These are phyloP conservation scores for Cladophialophora carrionii DNA, from an alignment of 2,329 filamentous ascomycete genomes.

Conservation along the genomic window DNA sequence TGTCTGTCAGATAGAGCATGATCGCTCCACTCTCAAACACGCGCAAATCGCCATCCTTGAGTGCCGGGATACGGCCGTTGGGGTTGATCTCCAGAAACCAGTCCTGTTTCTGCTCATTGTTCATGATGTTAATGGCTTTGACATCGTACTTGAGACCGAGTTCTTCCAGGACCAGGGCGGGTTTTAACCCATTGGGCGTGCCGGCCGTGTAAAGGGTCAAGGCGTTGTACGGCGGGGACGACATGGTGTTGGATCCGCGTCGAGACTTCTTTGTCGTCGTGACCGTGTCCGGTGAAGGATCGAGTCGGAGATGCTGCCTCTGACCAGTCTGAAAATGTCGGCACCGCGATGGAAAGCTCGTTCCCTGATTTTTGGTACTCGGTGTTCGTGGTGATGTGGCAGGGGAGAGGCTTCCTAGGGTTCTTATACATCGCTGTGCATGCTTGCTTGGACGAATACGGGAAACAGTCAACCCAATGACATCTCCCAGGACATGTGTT, in stretches of 20 bases:
- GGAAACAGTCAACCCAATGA: constrained; percentile 12
- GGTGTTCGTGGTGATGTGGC: background rate
- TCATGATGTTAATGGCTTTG: constrained; percentile 49
- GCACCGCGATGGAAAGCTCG: background rate
- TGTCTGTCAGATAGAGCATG: constrained; percentile 51
- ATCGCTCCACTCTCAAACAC: constrained; percentile 54
- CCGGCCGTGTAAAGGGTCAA: constrained; percentile 31
- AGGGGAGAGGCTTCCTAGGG: constrained; percentile 7
- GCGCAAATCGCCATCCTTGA: constrained; percentile 47
- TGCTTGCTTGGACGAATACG: background rate
- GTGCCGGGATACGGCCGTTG: constrained; percentile 55
- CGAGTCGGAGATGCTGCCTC: constrained; percentile 15
- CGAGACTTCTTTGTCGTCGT: background rate
- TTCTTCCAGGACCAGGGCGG: constrained; percentile 46
- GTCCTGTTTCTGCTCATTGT: constrained; percentile 50
- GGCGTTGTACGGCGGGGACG: constrained; percentile 28
- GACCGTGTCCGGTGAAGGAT: constrained; percentile 3
- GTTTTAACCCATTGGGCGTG: constrained; percentile 43
- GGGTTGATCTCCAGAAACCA: constrained; percentile 55
- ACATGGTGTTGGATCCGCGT: constrained; percentile 12
- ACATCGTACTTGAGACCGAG: constrained; percentile 43
- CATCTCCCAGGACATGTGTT: constrained; percentile 7
- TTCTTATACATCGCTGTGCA: constrained; percentile 13
- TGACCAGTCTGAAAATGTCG: constrained; percentile 2
- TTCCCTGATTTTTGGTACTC: background rate